A percentile compares a stretch with the other conserved stretches of the same genome.
phyloP scores from a whole-genome alignment of 78 protist genomes.

The Dictyostelium firmibasis region DNA sequence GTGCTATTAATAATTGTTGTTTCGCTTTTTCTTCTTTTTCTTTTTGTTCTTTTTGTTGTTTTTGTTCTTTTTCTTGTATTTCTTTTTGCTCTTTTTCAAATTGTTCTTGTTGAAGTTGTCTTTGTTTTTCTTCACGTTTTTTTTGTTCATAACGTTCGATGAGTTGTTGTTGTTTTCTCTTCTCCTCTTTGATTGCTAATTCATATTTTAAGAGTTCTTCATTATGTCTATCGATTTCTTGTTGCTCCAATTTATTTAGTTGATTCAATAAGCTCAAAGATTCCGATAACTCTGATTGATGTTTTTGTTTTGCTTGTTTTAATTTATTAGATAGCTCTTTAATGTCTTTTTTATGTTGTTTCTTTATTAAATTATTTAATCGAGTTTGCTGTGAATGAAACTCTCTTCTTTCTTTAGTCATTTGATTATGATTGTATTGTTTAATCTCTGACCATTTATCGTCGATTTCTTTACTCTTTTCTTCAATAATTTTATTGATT shows the following conservation, averaged over 20 bases:
- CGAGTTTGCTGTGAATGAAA: background rate
- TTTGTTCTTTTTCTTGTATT: background rate
- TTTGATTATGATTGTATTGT: background rate
- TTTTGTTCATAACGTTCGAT: background rate
- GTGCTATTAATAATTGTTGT: background rate
- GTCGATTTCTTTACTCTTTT: background rate
- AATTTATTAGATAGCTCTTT: background rate
- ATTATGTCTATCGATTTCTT: background rate
- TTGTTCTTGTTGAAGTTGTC: background rate
- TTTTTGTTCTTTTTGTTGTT: background rate
- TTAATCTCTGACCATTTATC: background rate
- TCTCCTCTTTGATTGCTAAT: background rate
- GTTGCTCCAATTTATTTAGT: background rate
- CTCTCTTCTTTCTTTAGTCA: background rate
- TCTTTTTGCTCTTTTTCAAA: background rate
- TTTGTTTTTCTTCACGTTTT: background rate
- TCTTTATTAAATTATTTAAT: background rate
- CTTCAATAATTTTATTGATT: background rate
- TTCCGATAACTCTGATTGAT: background rate
- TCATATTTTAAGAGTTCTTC: background rate
- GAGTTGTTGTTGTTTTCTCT: background rate
- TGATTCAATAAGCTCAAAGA: background rate
- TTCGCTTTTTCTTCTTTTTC: background rate
- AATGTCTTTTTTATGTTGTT: background rate
- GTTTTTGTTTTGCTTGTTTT: background rate